A percentile compares a stretch with the other conserved stretches of the same genome.
phyloP scores from a whole-genome alignment of 345 rosid genomes.

The Microcos paniculata region DNA sequence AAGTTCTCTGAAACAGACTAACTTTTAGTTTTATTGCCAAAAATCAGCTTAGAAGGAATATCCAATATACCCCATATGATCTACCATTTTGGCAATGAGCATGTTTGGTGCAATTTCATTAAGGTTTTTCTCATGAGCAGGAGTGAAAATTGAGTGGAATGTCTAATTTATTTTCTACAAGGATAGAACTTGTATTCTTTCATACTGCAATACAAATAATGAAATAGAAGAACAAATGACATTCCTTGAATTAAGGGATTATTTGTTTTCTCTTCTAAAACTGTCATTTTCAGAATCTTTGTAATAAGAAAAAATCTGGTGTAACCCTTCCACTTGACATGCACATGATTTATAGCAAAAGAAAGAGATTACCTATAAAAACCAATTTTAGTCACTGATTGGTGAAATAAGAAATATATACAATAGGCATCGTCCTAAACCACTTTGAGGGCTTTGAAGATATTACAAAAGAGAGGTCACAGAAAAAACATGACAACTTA shows the following conservation, averaged over 20 bases:
- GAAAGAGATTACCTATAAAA: constrained; percentile 1
- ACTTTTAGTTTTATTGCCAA: not conserved
- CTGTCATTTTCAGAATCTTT: not conserved
- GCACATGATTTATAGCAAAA: not conserved
- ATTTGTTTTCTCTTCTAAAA: not conserved
- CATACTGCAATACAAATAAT: not conserved
- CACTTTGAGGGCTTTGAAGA: not conserved
- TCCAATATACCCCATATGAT: not conserved
- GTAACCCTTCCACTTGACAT: not conserved
- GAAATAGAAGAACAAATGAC: not conserved
- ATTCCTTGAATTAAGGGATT: not conserved
- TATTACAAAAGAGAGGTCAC: not conserved
- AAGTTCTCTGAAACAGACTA: not conserved
- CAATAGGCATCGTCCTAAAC: not conserved
- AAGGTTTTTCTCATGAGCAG: not conserved
- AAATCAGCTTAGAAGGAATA: not conserved
- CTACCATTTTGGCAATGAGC: not conserved
- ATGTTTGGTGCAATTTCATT: not conserved
- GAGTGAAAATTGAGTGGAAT: not conserved
- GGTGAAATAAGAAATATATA: not conserved
- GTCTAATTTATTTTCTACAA: not conserved
- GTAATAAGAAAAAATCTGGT: not conserved
- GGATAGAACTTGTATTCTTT: not conserved
- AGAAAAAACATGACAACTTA: constrained; percentile 31
- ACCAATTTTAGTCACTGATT: not conserved